Base-by-base conservation (phyloP, 2,329 filamentous ascomycete genomes). In the Apiospora sp. region DNA sequence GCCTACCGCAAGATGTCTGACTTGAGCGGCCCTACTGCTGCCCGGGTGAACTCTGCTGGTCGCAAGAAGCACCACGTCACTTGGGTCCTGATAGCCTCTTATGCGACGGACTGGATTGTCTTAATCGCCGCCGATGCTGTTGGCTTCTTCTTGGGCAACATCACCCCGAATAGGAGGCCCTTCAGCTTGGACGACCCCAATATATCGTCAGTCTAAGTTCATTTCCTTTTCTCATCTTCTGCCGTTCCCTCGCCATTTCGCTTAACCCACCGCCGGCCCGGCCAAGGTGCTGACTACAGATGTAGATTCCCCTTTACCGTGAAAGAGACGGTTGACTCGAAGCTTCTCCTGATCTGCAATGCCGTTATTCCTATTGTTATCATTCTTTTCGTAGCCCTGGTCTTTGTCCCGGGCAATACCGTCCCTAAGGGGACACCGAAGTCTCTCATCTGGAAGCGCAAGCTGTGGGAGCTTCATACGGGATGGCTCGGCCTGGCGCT, bases 401-500 rank as follows among this genome's bases (percentile, higher is more conserved):
- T 91, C 73, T 86, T 96, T 76, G 90, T 96, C 0, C 94, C 94
- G 0, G 94, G 93, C 4, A 87, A 89, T 7, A 92, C 91, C 1
- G 91, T 92, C 0, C 88, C 89, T 22, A 86, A 86, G 58, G 87
- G 88, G 27, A 91, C 92, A 0, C 90, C 93, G 1, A 87, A 87
- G 75, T 82, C 87, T 4, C 83, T 94, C 71, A 86, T 95, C 64
- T 95, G 94, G 91, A 90, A 89, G 80, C 89, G 94, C 75, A 98
- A 96, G 83, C 81, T 98, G 1, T 98, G 96, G 95, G 95, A 98
- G 82, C 91, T 94, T 81, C 94, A 98, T 80, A 91, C 91, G 2
- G 95, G 94, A 73, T 94, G 92, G 90, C 90, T 98, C 78, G 95
- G 95, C 0, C 87, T 98, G 3, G 93, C 87, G 0, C 86, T 98